phyloP scores from a whole-genome alignment of 1,284 basidiomycete species.

The Apiotrichum montevideense region DNA sequence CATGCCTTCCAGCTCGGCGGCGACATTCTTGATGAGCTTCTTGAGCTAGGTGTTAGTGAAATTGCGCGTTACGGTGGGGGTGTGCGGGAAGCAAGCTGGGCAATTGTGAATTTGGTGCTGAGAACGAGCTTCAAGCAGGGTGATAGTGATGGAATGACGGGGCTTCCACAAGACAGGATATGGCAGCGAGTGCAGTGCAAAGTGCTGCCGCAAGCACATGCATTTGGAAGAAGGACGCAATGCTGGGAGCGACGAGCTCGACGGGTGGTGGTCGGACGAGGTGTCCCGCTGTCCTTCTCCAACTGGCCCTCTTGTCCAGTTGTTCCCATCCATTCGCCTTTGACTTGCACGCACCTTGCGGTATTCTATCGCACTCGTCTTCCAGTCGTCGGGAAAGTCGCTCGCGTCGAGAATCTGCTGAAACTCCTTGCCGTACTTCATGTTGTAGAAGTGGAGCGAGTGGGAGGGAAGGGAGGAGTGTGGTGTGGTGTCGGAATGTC shows the following conservation, averaged over 20 bases:
- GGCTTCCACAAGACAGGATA: too few species aligned
- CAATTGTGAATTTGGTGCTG: neutral
- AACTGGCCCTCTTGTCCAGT: too few species aligned
- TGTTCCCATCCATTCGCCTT: too few species aligned
- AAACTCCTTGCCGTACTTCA: constrained; percentile 49
- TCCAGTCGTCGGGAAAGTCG: constrained; percentile 47
- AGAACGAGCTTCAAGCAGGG: neutral
- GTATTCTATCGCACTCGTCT: constrained; percentile 71
- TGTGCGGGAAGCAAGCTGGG: neutral
- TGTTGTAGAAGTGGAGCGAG: constrained; percentile 8
- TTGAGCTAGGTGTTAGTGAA: constrained; percentile 59
- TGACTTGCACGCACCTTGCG: constrained; percentile 55
- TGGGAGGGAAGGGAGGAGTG: too few species aligned
- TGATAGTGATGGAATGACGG: too few species aligned
- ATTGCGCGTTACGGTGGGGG: too few species aligned
- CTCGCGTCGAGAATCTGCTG: constrained; percentile 45
- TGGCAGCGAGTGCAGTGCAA: too few species aligned
- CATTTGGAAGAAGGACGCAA: too few species aligned
- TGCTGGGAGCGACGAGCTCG: too few species aligned
- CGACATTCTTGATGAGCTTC: constrained; percentile 83
- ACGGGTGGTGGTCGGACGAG: too few species aligned
- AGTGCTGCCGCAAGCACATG: too few species aligned
- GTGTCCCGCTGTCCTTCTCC: neutral
- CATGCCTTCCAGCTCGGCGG: constrained; percentile 68
- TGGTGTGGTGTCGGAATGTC: too few species aligned